Conservation (phyloP, 2,329 filamentous ascomycete species). For the Alternaria ventricosa region DNA sequence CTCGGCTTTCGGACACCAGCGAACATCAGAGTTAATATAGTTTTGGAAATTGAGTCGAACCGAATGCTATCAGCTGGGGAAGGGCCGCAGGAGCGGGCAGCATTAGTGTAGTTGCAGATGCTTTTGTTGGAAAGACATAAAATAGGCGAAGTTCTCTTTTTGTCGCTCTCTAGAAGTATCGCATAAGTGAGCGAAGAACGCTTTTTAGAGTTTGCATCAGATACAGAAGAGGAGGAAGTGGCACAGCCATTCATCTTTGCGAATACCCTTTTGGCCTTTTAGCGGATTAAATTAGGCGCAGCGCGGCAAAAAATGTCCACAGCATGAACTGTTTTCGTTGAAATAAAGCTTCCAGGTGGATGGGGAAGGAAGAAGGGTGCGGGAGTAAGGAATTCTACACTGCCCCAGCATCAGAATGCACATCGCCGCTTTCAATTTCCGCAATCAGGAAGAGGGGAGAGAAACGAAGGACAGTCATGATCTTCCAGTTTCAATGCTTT, state of each 20-base stretch:
- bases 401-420: neutral
- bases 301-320: too few relatives aligned
- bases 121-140: too few relatives aligned
- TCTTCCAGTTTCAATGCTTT: neutral
- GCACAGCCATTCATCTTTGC: neutral
- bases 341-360: neutral
- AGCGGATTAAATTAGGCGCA: neutral
- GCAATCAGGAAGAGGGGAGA: neutral
- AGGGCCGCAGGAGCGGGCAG: too few relatives aligned
- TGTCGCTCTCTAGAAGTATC: too few relatives aligned
- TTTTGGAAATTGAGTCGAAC: too few relatives aligned
- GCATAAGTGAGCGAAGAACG: too few relatives aligned
- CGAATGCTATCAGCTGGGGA: too few relatives aligned
- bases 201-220: neutral
- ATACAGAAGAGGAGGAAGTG: neutral
- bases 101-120: too few relatives aligned
- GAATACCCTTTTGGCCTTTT: neutral
- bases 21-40: too few relatives aligned
- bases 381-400: neutral
- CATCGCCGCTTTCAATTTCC: neutral
- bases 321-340: too few relatives aligned
- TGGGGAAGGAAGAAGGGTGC: neutral
- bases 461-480: neutral
- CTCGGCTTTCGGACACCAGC: too few relatives aligned
- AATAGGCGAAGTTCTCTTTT: too few relatives aligned